Evolutionary conservation across 2,329 filamentous ascomycete genomes (phyloP).

Genomic region (Stachybotrys echinatus): DNA sequence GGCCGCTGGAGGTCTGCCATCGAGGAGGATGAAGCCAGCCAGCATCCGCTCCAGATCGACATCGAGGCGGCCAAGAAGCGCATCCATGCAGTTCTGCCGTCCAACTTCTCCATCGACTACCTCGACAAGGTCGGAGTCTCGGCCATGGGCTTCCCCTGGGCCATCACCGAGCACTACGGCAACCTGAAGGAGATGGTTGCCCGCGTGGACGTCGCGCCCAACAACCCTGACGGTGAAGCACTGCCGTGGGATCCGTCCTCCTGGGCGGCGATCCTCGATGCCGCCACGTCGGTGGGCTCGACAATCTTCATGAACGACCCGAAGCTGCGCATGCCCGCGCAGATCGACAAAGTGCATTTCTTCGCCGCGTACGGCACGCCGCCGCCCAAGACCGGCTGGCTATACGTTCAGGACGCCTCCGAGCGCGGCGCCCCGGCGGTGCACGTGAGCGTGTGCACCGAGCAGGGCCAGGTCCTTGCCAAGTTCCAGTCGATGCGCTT

Average conservation of each 20-base stretch:
- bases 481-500: constrained; percentile 4
- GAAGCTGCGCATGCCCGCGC: constrained; percentile 2
- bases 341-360: constrained; percentile 3
- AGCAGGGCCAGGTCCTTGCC: constrained; percentile 1
- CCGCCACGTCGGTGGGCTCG: constrained; percentile 4
- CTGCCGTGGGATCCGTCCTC: neutral
- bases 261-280: constrained; percentile 5
- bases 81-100: constrained; percentile 1
- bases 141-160: constrained; percentile 8
- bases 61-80: constrained; percentile 3
- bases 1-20: neutral
- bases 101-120: constrained; percentile 5
- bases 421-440: neutral
- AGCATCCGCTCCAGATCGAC: neutral
- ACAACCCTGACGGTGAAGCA: neutral
- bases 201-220: constrained; percentile 1
- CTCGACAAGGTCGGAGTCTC: constrained; percentile 5
- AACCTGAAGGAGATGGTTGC: constrained; percentile 7
- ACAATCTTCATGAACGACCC: constrained; percentile 3
- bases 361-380: neutral
- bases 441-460: constrained; percentile 1
- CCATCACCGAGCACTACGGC: constrained; percentile 4
- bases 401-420: constrained; percentile 2
- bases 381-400: constrained; percentile 1
- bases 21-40: neutral